Base-by-base conservation (phyloP, 148 eudicot genomes). In the Pouteria glomerata region DNA sequence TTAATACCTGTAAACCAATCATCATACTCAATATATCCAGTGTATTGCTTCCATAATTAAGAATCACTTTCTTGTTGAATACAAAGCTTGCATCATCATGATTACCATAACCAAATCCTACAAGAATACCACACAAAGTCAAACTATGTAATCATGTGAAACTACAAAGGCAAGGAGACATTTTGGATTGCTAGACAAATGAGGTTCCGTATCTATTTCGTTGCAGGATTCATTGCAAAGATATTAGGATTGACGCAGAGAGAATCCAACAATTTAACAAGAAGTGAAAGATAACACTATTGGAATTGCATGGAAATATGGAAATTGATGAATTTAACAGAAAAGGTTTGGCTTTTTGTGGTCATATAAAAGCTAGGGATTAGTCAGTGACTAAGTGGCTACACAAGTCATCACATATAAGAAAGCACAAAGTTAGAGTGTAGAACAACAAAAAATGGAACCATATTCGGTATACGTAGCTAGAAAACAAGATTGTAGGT, bases 1-100 rank as follows among this genome's bases (percentile, higher is more conserved):
- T 48, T 15, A 1, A 8, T 75, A 83, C 85, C 83, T 84, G 87
- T 63, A 84, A 76, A 35, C 87, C 85, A 63, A 84, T 63, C 79
- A 81, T 79, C 81, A 84, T 84, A 69, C 87, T 84, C 74, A 81
- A 69, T n/a, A 81, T 39, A 62, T 84, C 87, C 71, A 84, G 14
- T 39, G 83, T 61, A 66, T 84, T 84, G 26, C 1, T 71, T 64
- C 87, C 87, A 39, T 75, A 34, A 13, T 79, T 73, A n/a, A 84
- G 77, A 48, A 50, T 64, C 60, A 84, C 70, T 74, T 64, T 79
- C 44, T 77, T 66, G 45, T 42, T 77, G 62, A 84, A 47, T 13
- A 56, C 29, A 56, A 84, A 84, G 77, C 74, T 77, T 48, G 87
- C 71, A 29, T 76, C 81, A 72, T 84, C 87, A 61, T 84, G 85